Conservation (phyloP, 371 early-diverging fungal species). For the Zychaea mexicana region DNA sequence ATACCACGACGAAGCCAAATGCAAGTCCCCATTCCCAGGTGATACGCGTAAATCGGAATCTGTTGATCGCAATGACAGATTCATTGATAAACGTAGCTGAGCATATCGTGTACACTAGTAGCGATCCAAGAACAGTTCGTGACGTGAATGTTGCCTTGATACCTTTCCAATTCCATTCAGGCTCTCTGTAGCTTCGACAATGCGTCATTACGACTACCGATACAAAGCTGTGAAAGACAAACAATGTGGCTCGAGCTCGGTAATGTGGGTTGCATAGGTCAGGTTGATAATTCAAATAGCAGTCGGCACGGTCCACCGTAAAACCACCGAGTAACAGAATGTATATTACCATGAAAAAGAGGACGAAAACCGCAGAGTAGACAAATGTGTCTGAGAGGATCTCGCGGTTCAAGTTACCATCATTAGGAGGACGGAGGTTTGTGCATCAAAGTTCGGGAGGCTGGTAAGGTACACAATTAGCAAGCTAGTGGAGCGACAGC, state of each 20-base stretch:
- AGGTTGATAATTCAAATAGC: conserved; percentile 64
- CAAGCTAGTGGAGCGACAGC: conserved; percentile 78
- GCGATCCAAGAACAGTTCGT: conserved; percentile 59
- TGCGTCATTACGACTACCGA: conserved; percentile 74
- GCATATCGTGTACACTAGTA: conserved; percentile 55
- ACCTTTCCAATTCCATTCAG: conserved; percentile 49
- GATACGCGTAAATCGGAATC: conserved; percentile 71
- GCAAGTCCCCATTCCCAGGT: conserved; percentile 84
- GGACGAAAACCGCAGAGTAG: conserved; percentile 50
- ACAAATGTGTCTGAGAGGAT: conserved; percentile 22
- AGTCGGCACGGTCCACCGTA: conserved; percentile 53
- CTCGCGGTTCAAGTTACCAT: conserved; percentile 56
- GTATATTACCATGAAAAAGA: conserved; percentile 50
- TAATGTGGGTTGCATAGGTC: conserved; percentile 68
- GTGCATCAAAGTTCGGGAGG: conserved; percentile 78
- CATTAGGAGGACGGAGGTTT: conserved; percentile 75
- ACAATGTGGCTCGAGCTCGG: conserved; percentile 75
- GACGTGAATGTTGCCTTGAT: conserved; percentile 52
- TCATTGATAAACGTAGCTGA: conserved; percentile 68
- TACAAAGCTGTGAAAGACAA: conserved; percentile 67
- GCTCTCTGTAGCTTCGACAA: conserved; percentile 67
- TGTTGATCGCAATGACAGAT: conserved; percentile 66
- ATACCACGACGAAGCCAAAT: conserved; percentile 58
- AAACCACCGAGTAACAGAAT: conserved; percentile 40
- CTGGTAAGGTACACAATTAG: conserved; percentile 75